Evolutionary conservation across 148 eudicot genomes (phyloP).

Genomic region (Simmondsia chinensis): DNA sequence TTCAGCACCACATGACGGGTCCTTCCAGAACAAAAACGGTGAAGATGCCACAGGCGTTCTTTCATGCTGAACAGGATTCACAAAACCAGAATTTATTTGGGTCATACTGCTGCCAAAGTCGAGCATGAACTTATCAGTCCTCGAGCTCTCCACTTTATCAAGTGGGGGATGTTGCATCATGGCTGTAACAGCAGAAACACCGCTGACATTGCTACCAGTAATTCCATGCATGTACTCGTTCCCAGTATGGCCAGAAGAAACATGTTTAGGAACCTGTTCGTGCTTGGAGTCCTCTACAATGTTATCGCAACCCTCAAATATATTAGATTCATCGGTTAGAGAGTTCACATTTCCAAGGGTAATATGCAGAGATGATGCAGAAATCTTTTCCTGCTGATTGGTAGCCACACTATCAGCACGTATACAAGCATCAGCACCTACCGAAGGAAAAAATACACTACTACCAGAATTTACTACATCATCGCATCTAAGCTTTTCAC

Average conservation of each 20-base stretch:
- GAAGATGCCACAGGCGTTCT: constrained; percentile 22
- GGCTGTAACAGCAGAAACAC: constrained; percentile 23
- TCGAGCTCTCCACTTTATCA: constrained; percentile 24
- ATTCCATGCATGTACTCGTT: constrained; percentile 25
- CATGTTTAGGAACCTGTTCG: constrained; percentile 24
- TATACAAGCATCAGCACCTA: constrained; percentile 15
- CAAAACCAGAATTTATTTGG: constrained; percentile 28
- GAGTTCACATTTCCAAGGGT: constrained; percentile 25
- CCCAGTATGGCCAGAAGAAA: constrained; percentile 24
- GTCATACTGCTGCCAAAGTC: constrained; percentile 35
- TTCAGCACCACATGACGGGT: constrained; percentile 38
- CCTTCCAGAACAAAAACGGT: constrained; percentile 38
- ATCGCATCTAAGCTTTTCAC: constrained; percentile 27
- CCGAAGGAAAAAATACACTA: constrained; percentile 18
- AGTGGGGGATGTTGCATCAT: constrained; percentile 32
- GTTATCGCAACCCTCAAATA: constrained; percentile 20
- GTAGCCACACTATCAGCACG: constrained; percentile 14
- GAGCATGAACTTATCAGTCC: constrained; percentile 33
- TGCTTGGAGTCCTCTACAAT: constrained; percentile 26
- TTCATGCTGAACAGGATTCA: constrained; percentile 25
- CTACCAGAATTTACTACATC: constrained; percentile 22
- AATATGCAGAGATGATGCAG: constrained; percentile 23
- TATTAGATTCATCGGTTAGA: constrained; percentile 26
- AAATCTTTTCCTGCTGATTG: constrained; percentile 15
- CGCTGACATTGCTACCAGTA: constrained; percentile 18